Percentiles rank a stretch among this genome's conserved stretches.
Evolutionary conservation across 139 green algal genomes (phyloP).

Genomic region (Gonium pectorale): DNA sequence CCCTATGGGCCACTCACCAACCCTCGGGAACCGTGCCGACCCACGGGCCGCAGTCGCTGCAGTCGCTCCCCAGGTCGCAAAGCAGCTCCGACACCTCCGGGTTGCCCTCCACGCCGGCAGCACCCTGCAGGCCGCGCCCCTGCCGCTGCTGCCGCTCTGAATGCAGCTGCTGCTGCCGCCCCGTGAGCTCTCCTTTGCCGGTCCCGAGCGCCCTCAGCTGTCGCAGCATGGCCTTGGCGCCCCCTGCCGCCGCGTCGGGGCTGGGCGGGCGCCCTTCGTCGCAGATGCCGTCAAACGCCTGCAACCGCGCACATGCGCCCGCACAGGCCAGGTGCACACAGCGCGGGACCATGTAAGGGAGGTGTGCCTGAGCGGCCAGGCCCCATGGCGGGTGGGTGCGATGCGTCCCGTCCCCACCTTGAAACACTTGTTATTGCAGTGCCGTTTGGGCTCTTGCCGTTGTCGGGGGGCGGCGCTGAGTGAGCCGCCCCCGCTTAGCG

Average conservation of each 20-base stretch:
- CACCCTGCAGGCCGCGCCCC: not conserved
- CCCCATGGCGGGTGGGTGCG: not conserved
- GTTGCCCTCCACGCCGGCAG: slow-evolving; percentile 7
- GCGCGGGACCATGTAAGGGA: not conserved
- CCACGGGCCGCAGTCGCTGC: slow-evolving; percentile 47
- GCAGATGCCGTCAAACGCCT: slow-evolving; percentile 53
- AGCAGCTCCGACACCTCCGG: not conserved
- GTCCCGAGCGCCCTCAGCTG: too few relatives aligned
- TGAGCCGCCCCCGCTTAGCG: too few relatives aligned
- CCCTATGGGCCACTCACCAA: not conserved
- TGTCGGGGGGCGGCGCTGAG: too few relatives aligned
- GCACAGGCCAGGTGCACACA: not conserved
- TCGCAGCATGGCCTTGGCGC: too few relatives aligned
- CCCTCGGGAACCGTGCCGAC: slow-evolving; percentile 1
- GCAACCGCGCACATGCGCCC: not conserved
- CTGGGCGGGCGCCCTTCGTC: slow-evolving; percentile 42
- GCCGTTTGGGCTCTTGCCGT: not conserved
- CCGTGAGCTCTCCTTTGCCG: too few relatives aligned
- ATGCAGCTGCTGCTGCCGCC: not conserved
- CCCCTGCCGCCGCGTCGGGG: not conserved
- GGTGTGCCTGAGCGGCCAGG: too few relatives aligned
- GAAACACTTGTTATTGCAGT: slow-evolving; percentile 38
- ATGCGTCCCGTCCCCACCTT: slow-evolving; percentile 10
- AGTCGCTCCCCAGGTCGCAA: slow-evolving; percentile 57
- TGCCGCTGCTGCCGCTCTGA: not conserved